Conservation (phyloP, 768 basidiomycete genomes). For the Macrolepiota dolichaula region DNA sequence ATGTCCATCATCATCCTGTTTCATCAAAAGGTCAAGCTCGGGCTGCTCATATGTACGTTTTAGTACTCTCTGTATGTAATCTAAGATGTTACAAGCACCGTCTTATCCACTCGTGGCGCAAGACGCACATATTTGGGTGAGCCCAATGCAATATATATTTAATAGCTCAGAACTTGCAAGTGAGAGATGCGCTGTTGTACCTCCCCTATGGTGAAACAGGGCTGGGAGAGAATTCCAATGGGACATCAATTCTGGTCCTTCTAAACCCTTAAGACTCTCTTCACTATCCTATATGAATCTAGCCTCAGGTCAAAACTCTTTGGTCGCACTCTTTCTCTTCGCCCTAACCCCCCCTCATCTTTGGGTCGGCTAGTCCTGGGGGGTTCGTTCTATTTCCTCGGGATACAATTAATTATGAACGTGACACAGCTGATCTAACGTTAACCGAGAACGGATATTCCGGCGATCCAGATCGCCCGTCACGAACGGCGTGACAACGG, state of each 20-base stretch:
- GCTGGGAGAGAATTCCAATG: not conserved
- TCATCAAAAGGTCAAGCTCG: not conserved
- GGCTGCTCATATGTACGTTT: not conserved
- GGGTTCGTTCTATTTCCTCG: slow-evolving; percentile 10
- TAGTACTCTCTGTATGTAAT: not conserved
- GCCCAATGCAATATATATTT: not conserved
- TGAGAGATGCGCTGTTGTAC: not conserved
- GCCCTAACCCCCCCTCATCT: not conserved
- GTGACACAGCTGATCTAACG: slow-evolving; percentile 1
- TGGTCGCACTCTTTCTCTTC: not conserved
- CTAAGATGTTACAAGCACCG: not conserved
- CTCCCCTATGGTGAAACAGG: not conserved
- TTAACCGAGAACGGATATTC: slow-evolving; percentile 3
- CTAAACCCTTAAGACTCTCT: not conserved
- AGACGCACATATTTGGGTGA: not conserved
- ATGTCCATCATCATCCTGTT: not conserved
- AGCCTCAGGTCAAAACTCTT: not conserved
- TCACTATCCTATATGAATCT: not conserved
- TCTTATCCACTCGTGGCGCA: not conserved
- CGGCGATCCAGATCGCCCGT: not conserved
- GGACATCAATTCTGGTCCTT: not conserved
- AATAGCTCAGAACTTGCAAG: no score
- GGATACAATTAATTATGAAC: slow-evolving; percentile 1
- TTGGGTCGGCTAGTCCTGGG: not conserved
- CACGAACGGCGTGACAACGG: slow-evolving; percentile 2